Evolutionary conservation across 2,329 filamentous ascomycete species (phyloP), one percentile per base, ranked within the genome.

Genomic region (Fusarium abutilonis): DNA sequence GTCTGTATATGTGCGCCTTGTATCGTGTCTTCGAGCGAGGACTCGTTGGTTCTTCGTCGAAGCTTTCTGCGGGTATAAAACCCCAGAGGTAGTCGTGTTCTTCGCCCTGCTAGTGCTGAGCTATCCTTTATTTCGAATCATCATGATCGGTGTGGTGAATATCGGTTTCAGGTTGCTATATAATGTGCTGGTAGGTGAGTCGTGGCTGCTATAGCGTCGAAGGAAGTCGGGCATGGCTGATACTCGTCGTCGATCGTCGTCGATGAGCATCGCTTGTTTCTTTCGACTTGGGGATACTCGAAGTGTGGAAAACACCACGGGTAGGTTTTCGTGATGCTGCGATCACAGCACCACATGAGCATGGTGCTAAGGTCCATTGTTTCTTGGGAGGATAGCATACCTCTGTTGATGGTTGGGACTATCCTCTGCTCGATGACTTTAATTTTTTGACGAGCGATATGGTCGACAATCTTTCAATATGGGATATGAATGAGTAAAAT

Each of bases 281-380:
- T 9, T 23, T 14, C 6, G 15, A 15, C 9, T 50, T 9, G 7
- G 11, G 10, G 17, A 9, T 28, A 4, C n/a, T 45, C n/a, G 14
- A 19, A 9, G 11, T 28, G 29, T 38, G 31, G n/a, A 21, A 62
- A 64, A 65, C 47, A 62, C 44, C 44, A 54, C 5, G 32, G 9
- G 15, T 40, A 1, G n/a, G 23, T 15, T 4, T 6, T 14, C 7
- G n/a, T 15, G 52, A 51, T 48, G 23, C 38, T 58, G 19, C 2
- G 6, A 19, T 31, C 15, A 13, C 7, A 11, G 17, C 7, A 10
- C n/a, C 34, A 11, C 17, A 21, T 48, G 3, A 57, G 40, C 10
- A 14, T 3, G 9, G 23, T 9, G 1, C 26, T 10, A n/a, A 34
- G 19, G 34, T 28, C 10, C 1, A 9, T 6, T 26, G 2, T 15